phyloP scores from a whole-genome alignment of 1,284 basidiomycete species.

The Tylopilus microsporus region DNA sequence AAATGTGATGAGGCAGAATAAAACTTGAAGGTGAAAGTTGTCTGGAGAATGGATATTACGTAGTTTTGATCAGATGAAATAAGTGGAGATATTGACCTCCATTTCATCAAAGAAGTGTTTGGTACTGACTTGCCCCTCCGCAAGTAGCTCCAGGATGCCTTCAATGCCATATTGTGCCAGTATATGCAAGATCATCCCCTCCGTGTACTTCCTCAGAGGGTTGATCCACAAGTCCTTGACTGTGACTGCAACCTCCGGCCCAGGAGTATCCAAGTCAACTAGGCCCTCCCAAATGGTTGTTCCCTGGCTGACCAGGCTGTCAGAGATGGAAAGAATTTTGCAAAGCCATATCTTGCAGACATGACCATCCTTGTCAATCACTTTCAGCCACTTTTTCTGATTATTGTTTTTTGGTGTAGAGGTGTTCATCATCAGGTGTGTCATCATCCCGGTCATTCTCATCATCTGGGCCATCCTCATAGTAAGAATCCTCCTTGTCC shows the following conservation, averaged over 20 bases:
- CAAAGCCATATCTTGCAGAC: neutral
- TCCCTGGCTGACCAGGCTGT: neutral
- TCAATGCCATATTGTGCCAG: neutral
- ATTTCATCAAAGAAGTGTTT: neutral
- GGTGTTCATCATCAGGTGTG: no score
- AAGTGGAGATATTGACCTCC: neutral
- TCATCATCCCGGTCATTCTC: no score
- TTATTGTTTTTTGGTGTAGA: no score
- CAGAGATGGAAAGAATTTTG: neutral
- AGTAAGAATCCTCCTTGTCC: no score
- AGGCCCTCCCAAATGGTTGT: constrained; percentile 6
- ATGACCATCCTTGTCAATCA: neutral
- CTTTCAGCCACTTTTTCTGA: no score
- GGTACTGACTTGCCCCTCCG: constrained; percentile 8
- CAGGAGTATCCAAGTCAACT: neutral
- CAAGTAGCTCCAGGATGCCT: constrained; percentile 5
- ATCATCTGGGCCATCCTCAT: no score
- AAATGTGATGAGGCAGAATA: neutral
- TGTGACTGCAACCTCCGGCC: neutral
- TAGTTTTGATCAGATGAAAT: neutral
- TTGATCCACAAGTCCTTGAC: constrained; percentile 12
- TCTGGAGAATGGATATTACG: neutral
- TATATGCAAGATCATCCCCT: constrained; percentile 3
- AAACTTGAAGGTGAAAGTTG: neutral
- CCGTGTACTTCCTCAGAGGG: constrained; percentile 3